These are phyloP conservation scores for Xylariaceae sp. DNA, from an alignment of 2,329 filamentous ascomycete genomes.

Conservation along the genomic window DNA sequence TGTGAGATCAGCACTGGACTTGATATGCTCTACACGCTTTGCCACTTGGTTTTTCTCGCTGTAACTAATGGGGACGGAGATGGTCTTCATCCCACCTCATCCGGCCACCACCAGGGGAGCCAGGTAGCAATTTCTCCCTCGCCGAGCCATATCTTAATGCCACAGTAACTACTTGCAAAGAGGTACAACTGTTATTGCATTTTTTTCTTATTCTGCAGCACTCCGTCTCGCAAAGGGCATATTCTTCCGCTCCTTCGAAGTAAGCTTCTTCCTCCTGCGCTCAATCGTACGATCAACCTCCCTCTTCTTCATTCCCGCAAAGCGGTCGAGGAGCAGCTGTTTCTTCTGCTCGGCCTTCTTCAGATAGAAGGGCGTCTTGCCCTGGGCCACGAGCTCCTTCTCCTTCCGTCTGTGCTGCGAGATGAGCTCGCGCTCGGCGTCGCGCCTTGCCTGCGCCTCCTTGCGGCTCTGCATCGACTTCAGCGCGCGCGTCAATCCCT, in stretches of 20 bases:
- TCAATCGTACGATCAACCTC: conserved; percentile 87
- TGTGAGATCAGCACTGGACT: background rate
- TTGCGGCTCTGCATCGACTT: conserved; percentile 80
- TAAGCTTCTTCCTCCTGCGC: conserved; percentile 87
- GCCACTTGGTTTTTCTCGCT: too few species aligned
- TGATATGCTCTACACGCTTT: background rate
- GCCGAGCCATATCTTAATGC: background rate
- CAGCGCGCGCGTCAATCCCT: conserved; percentile 74
- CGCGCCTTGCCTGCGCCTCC: conserved; percentile 73
- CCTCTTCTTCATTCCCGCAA: conserved; percentile 81
- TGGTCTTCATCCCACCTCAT: background rate
- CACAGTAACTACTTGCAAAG: background rate
- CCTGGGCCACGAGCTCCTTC: conserved; percentile 83
- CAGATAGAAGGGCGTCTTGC: conserved; percentile 91
- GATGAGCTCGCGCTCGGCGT: conserved; percentile 72
- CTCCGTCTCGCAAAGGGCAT: conserved; percentile 63
- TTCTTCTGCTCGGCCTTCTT: conserved; percentile 95
- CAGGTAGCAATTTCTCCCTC: background rate
- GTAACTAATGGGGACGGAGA: background rate
- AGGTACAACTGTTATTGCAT: background rate
- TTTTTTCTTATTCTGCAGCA: background rate
- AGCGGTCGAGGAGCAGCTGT: conserved; percentile 78
- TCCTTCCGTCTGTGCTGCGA: conserved; percentile 81
- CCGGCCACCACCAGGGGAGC: background rate
- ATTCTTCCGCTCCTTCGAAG: conserved; percentile 82